These are phyloP conservation scores for Madurella mycetomatis DNA, from an alignment of 2,329 filamentous ascomycete species.

Conservation along the genomic window DNA sequence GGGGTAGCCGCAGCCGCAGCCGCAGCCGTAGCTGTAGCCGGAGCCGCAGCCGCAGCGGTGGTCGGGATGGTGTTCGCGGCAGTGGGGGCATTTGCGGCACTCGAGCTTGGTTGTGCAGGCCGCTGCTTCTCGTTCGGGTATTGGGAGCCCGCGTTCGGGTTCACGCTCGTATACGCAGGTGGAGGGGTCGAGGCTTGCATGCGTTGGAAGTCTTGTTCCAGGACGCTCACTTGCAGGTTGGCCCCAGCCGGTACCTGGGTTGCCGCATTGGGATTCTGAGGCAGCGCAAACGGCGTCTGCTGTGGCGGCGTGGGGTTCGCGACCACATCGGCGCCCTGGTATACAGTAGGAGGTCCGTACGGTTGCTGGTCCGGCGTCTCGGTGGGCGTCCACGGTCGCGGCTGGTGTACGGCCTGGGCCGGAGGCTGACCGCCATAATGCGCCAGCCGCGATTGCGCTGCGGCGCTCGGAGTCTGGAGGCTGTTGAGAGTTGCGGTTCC, in stretches of 20 bases:
- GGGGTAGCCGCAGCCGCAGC: slow-evolving; percentile 2
- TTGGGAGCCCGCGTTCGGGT: slow-evolving; percentile 50
- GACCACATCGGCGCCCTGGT: slow-evolving; percentile 77
- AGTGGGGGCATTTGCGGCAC: slow-evolving; percentile 20
- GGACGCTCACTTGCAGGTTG: slow-evolving; percentile 58
- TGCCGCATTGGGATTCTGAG: slow-evolving; percentile 38
- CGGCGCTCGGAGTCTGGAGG: slow-evolving; percentile 66
- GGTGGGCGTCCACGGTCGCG: slow-evolving; percentile 89
- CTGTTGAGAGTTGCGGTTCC: slow-evolving; percentile 77
- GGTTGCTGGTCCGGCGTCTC: slow-evolving; percentile 81
- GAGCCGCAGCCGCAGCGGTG: slow-evolving; percentile 2
- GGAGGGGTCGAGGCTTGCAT: slow-evolving; percentile 81
- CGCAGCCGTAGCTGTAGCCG: no score
- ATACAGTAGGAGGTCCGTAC: slow-evolving; percentile 85
- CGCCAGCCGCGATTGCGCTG: slow-evolving; percentile 73
- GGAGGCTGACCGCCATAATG: slow-evolving; percentile 62
- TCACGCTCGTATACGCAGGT: slow-evolving; percentile 88
- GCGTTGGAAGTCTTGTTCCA: slow-evolving; percentile 82
- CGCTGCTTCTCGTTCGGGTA: slow-evolving; percentile 79
- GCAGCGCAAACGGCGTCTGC: slow-evolving; percentile 41
- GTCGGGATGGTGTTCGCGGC: neutral
- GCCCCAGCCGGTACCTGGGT: slow-evolving; percentile 27
- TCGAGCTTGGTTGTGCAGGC: slow-evolving; percentile 33
- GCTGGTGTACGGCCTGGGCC: slow-evolving; percentile 37
- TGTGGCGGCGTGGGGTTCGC: slow-evolving; percentile 52